Evolutionary conservation across 1,284 basidiomycete genomes (phyloP).

Genomic region (Ustilago shanxiensis): DNA sequence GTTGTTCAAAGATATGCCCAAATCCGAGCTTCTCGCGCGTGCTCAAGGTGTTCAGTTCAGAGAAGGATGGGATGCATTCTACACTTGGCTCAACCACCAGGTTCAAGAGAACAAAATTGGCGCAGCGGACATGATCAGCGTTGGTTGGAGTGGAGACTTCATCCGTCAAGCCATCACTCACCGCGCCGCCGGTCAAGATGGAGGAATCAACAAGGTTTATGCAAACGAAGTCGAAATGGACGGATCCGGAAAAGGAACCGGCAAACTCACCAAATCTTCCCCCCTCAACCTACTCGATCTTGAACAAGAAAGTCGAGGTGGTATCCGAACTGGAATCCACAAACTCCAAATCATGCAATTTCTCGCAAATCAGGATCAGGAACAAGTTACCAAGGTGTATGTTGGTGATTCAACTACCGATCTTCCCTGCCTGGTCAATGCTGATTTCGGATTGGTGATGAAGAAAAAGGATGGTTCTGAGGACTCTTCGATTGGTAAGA

Average conservation of each 20-base stretch:
- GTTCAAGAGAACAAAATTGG: neutral
- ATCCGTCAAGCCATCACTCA: conserved; percentile 42
- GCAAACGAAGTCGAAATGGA: conserved; percentile 62
- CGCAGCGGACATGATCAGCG: conserved; percentile 55
- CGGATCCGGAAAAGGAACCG: conserved; percentile 34
- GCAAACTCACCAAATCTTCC: conserved; percentile 40
- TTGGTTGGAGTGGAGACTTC: conserved; percentile 63
- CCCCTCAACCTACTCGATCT: conserved; percentile 1
- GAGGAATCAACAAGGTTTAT: conserved; percentile 27
- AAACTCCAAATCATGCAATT: conserved; percentile 45
- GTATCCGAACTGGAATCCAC: conserved; percentile 56
- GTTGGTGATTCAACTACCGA: conserved; percentile 66
- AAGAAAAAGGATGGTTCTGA: conserved; percentile 27
- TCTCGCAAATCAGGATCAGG: neutral
- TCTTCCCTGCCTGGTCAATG: conserved; percentile 56
- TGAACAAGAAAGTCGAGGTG: neutral
- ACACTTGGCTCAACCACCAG: conserved; percentile 26
- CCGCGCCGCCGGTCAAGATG: neutral
- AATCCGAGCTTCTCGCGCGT: conserved; percentile 12
- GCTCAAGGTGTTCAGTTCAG: conserved; percentile 35
- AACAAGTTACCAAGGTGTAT: conserved; percentile 41
- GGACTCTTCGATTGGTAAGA: conserved; percentile 8
- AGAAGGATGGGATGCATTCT: conserved; percentile 47
- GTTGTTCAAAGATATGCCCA: conserved; percentile 47
- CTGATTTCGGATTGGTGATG: conserved; percentile 61